Evolutionary conservation across 352 stramenopile species (phyloP), one percentile per base, ranked within the genome.

Genomic region (Aphanomyces euteiches): DNA sequence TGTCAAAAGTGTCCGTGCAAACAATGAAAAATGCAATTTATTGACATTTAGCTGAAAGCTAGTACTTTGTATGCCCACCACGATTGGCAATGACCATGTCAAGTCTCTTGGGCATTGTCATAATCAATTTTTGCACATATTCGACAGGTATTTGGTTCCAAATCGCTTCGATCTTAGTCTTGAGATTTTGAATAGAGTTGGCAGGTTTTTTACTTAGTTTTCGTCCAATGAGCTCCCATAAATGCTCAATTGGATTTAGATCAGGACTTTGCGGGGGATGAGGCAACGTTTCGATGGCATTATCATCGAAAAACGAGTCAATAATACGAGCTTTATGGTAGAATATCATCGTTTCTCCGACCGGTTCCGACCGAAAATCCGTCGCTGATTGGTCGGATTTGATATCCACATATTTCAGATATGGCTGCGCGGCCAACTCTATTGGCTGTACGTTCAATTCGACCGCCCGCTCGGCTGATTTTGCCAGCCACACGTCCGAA

Each of bases 191-290:
- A 19, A 53, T 53, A 2, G 45, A 53, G 1, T 1, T 53, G 13
- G n/a, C 45, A 15, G 45, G 45, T 2, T 53, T 53, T 53, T 53
- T 2, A 53, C 45, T n/a, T 15, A 53, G 2, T 53, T 53, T 1
- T 53, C n/a, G 13, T 53, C 45, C 45, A 53, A 53, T 53, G n/a
- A n/a, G n/a, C 13, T 15, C 45, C 45, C 45, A 53, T 19, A 53
- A 19, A 19, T 53, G 45, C 45, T 53, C 45, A 53, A 53, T 53
- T n/a, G 45, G 45, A 19, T 53, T 53, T 19, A 53, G n/a, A 19
- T 70, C 47, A 6, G 63, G 63, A 47, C 63, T 70, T 37, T 61
- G 48, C 15, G 63, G 7, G 15, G 63, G 63, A 34, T 70, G 63
- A 21, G 21, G 13, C 40, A 68, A 41, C 17, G 45, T 10, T 10